Percentiles rank a stretch among this genome's conserved stretches.
Conservation (phyloP, 768 basidiomycete genomes). For the Pleurotus tuber-regium region DNA sequence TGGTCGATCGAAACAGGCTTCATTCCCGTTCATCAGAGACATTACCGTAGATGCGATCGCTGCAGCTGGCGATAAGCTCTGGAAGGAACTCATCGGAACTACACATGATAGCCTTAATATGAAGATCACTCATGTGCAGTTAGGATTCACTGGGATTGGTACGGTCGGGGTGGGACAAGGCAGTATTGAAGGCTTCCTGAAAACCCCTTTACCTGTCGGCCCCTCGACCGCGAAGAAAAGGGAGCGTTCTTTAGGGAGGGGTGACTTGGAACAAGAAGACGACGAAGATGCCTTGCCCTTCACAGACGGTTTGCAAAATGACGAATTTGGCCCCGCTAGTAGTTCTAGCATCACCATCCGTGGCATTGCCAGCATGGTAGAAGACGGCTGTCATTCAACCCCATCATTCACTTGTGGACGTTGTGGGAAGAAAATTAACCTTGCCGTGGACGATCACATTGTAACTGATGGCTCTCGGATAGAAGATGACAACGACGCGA, state of each 20-base stretch:
- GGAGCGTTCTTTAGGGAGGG: neutral
- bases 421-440: slow-evolving; percentile 47
- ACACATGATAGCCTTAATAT: slow-evolving; percentile 35
- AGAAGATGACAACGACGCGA: slow-evolving; percentile 31
- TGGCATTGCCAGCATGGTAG: neutral
- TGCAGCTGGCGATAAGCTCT: slow-evolving; percentile 73
- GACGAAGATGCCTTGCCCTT: neutral
- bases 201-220: slow-evolving; percentile 21
- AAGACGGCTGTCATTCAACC: neutral
- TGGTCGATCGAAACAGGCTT: slow-evolving; percentile 75
- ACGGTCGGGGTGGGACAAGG: slow-evolving; percentile 74
- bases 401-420: slow-evolving; percentile 55
- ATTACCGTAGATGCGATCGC: slow-evolving; percentile 76
- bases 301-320: neutral
- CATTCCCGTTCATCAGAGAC: slow-evolving; percentile 81
- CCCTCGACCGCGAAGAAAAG: slow-evolving; percentile 17
- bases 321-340: neutral
- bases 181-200: slow-evolving; percentile 87
- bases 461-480: slow-evolving; percentile 14
- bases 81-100: slow-evolving; percentile 79
- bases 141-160: slow-evolving; percentile 80
- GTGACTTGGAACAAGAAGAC: neutral
- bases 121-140: slow-evolving; percentile 68
- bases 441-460: slow-evolving; percentile 23
- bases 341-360: neutral